Conservation (phyloP, 164 flowering plant species). For the Kalanchoe fedtschenkoi region DNA sequence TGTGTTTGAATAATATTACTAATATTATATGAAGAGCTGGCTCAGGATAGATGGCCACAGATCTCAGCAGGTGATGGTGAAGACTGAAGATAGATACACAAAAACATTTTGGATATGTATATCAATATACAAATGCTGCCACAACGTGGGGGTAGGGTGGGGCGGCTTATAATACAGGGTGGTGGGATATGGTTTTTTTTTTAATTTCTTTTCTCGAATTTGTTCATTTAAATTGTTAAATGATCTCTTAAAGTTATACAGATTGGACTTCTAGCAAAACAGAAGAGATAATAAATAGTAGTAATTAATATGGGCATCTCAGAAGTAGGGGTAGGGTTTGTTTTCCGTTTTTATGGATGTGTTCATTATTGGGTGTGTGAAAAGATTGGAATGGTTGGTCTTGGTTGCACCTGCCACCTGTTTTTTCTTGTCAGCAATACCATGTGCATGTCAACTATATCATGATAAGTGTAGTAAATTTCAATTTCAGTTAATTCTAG, state of each 20-base stretch:
- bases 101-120: background rate
- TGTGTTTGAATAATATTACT: too few relatives aligned
- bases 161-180: too few relatives aligned
- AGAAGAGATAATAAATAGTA: background rate
- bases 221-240: background rate
- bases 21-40: too few relatives aligned
- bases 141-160: background rate
- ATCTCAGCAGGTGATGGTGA: background rate
- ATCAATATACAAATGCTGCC: background rate
- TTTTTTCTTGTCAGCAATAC: too few relatives aligned
- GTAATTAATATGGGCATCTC: background rate
- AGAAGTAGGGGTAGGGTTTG: conserved; percentile 1
- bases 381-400: background rate
- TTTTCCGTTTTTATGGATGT: background rate
- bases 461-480: too few relatives aligned
- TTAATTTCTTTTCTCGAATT: background rate
- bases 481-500: too few relatives aligned
- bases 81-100: background rate
- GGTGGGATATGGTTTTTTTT: background rate
- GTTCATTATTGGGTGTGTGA: conserved; percentile 1
- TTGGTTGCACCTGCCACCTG: background rate
- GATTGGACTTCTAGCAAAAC: background rate
- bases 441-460: too few relatives aligned
- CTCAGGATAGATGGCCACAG: background rate
- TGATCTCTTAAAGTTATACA: background rate